Percentiles rank a stretch among this genome's conserved stretches.
These are phyloP conservation scores for Hypoxylon sp. DNA, from an alignment of 2,329 filamentous ascomycete genomes.

Conservation along the genomic window DNA sequence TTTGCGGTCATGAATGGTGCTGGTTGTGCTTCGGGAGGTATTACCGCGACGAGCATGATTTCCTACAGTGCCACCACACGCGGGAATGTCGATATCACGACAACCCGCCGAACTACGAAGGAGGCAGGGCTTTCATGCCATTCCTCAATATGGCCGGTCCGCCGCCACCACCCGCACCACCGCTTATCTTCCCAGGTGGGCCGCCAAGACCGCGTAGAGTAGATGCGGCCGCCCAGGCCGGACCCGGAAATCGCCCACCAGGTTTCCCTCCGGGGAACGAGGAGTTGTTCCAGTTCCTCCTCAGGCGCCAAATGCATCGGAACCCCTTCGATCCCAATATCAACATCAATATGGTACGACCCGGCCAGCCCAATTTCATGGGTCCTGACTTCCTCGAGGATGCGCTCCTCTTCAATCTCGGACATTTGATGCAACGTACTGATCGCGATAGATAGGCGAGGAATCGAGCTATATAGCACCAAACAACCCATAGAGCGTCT, in stretches of 20 bases:
- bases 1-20: constrained; percentile 60
- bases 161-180: constrained; percentile 6
- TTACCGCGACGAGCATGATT: constrained; percentile 47
- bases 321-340: constrained; percentile 22
- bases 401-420: constrained; percentile 28
- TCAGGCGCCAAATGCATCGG: constrained; percentile 16
- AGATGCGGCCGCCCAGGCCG: constrained; percentile 1
- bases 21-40: constrained; percentile 56
- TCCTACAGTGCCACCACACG: constrained; percentile 55
- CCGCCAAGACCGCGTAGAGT: constrained; percentile 4
- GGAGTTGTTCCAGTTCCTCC: constrained; percentile 16
- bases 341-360: constrained; percentile 8
- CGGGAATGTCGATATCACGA: constrained; percentile 49
- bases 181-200: not conserved
- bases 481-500: not conserved
- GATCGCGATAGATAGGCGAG: constrained; percentile 9
- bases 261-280: not conserved
- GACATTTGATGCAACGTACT: constrained; percentile 26
- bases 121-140: constrained; percentile 46
- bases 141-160: constrained; percentile 26
- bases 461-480: not conserved
- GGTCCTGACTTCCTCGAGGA: constrained; percentile 28
- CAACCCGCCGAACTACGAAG: constrained; percentile 49
- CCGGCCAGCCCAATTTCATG: not conserved
- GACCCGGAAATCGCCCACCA: constrained; percentile 6